phyloP scores from a whole-genome alignment of 257 asterid genomes.

The Marsdenia floribunda region DNA sequence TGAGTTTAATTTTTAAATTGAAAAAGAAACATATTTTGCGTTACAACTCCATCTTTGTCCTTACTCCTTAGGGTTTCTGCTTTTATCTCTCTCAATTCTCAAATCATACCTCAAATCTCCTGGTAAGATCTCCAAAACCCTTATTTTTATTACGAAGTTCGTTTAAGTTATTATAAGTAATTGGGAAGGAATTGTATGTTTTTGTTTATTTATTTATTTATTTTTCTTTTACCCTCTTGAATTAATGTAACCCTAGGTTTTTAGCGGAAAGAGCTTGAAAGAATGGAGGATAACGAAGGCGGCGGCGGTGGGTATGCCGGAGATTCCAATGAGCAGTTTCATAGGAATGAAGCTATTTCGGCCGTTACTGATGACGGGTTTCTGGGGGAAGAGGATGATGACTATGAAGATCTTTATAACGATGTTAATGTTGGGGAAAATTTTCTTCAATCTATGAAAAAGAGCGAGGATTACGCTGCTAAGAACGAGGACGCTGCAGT shows the following conservation, averaged over 20 bases:
- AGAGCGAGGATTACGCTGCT: constrained; percentile 45
- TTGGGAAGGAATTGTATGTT: background rate
- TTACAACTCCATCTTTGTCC: background rate
- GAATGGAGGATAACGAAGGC: constrained; percentile 50
- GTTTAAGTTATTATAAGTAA: background rate
- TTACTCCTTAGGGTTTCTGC: constrained; percentile 17
- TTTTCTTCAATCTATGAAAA: constrained; percentile 60
- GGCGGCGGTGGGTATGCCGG: constrained; percentile 47
- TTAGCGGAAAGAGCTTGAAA: constrained; percentile 19
- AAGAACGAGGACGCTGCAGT: constrained; percentile 34
- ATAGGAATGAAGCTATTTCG: constrained; percentile 70
- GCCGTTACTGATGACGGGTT: constrained; percentile 77
- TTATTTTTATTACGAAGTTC: too few relatives aligned
- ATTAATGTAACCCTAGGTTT: constrained; percentile 19
- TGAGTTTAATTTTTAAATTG: too few relatives aligned
- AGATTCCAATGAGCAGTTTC: constrained; percentile 60
- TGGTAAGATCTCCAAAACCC: constrained; percentile 14
- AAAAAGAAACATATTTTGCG: background rate
- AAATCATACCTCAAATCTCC: background rate
- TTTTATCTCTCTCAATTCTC: background rate
- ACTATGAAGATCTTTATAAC: constrained; percentile 88
- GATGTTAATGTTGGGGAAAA: constrained; percentile 95
- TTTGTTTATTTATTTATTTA: background rate
- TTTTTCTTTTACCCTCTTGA: too few relatives aligned
- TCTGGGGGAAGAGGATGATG: constrained; percentile 76